A percentile compares a stretch with the other conserved stretches of the same genome.
These are phyloP conservation scores for Backusella tuberculispora DNA, from an alignment of 192 early-diverging fungal species.

Conservation along the genomic window DNA sequence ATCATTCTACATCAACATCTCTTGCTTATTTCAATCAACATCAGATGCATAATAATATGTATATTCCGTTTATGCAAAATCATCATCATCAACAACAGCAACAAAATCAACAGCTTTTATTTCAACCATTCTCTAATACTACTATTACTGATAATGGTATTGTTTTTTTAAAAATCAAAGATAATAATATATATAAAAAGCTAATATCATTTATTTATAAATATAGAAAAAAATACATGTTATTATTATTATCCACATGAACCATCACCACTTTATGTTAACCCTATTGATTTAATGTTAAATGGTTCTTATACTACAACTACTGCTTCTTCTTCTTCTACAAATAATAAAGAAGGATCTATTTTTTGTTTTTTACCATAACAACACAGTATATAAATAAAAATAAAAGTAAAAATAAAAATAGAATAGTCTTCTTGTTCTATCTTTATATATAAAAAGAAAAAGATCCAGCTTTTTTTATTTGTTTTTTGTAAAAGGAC, in stretches of 20 bases:
- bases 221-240: constrained; percentile 13
- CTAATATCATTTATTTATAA: constrained; percentile 3
- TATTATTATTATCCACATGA: background rate
- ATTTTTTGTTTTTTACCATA: no score
- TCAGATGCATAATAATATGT: no score
- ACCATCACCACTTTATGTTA: background rate
- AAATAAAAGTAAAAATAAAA: no score
- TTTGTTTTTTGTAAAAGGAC: constrained; percentile 5
- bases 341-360: no score
- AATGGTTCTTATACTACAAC: background rate
- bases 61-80: background rate
- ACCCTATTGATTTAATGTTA: background rate
- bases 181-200: no score
- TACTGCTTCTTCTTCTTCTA: no score
- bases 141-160: background rate
- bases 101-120: background rate
- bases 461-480: constrained; percentile 11
- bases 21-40: no score
- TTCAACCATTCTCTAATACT: background rate
- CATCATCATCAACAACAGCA: background rate
- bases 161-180: background rate
- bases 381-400: no score
- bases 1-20: no score
- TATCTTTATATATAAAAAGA: background rate
- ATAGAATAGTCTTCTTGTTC: background rate